Conservation (phyloP, 2,329 filamentous ascomycete genomes). For the Thelonectria olida region DNA sequence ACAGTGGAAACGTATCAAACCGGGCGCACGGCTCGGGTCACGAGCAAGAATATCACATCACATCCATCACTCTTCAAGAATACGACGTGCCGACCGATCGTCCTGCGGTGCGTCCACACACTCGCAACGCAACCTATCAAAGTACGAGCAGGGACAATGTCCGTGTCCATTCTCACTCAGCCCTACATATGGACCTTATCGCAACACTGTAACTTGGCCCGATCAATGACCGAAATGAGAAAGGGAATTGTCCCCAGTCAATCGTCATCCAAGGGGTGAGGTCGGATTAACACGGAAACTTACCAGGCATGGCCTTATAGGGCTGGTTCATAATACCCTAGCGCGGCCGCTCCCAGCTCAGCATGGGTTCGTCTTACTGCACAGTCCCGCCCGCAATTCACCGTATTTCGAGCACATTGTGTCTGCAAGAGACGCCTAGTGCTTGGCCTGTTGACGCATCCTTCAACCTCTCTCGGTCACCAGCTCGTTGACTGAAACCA, state of each 20-base stretch:
- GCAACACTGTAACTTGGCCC: not conserved
- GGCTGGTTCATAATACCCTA: constrained; percentile 8
- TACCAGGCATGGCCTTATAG: constrained; percentile 12
- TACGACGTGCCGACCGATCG: too few relatives aligned
- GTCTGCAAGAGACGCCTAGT: not conserved
- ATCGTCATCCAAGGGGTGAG: not conserved
- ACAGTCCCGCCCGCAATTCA: not conserved
- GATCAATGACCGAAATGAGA: not conserved
- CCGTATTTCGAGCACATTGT: not conserved
- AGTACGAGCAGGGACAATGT: too few relatives aligned
- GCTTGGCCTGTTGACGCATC: not conserved
- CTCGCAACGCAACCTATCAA: not conserved
- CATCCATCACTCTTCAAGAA: not conserved
- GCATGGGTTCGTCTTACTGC: not conserved
- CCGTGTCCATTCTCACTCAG: not conserved
- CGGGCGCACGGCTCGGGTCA: not conserved
- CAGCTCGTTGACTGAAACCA: not conserved
- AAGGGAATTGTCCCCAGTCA: not conserved
- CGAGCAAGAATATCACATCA: not conserved
- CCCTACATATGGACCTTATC: not conserved
- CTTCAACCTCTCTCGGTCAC: not conserved
- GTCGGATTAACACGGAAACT: too few relatives aligned
- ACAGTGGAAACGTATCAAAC: not conserved
- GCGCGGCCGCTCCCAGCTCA: not conserved
- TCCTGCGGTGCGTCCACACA: too few relatives aligned